These are phyloP conservation scores for Fraxinus cuspidata DNA, from an alignment of 257 asterid genomes.

Conservation along the genomic window DNA sequence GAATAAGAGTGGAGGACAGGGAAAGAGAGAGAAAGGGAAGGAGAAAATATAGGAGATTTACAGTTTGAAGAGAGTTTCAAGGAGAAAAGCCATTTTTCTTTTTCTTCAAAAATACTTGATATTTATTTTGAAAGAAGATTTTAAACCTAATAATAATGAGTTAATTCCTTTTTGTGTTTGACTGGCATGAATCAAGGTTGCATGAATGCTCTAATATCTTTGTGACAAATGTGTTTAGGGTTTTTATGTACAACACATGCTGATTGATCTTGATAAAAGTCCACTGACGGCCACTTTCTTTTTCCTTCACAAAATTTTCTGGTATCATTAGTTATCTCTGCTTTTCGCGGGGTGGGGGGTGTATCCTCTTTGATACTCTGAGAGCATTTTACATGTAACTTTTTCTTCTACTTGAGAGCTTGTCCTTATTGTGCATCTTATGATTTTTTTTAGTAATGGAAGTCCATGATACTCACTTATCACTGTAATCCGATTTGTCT, in stretches of 20 bases:
- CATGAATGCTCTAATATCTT: neutral
- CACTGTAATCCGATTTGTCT: neutral
- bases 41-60: neutral
- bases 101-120: too few species aligned
- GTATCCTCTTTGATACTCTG: neutral
- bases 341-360: neutral
- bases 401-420: neutral
- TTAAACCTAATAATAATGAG: neutral
- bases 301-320: neutral
- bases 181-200: neutral
- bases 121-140: too few species aligned
- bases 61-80: too few species aligned
- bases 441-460: neutral
- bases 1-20: neutral
- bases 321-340: neutral
- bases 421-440: neutral
- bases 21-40: neutral
- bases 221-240: neutral
- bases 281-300: neutral
- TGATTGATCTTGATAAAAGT: neutral
- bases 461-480: neutral
- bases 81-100: too few species aligned
- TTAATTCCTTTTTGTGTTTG: conserved; percentile 2
- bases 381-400: neutral
- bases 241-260: neutral